These are phyloP conservation scores for Tolypocladium paradoxum DNA, from an alignment of 2,329 filamentous ascomycete species.

Conservation along the genomic window DNA sequence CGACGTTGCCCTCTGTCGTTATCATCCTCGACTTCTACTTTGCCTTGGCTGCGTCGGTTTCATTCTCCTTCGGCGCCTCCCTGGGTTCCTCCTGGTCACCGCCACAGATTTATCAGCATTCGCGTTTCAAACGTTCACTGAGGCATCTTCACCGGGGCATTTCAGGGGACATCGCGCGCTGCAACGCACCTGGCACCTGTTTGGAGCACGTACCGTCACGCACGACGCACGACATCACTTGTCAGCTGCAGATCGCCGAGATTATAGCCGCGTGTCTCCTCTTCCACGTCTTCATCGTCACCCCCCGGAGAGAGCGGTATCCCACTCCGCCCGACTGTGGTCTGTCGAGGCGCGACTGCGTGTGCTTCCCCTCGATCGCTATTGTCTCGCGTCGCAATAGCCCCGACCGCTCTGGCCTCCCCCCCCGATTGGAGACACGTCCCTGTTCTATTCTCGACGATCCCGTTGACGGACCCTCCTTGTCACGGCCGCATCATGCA, in stretches of 20 bases:
- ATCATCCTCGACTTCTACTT: not conserved
- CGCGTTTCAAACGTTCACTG: not conserved
- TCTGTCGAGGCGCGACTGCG: not conserved
- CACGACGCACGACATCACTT: too few relatives aligned
- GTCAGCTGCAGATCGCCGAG: not conserved
- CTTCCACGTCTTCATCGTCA: not conserved
- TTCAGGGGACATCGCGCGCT: not conserved
- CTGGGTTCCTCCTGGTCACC: not conserved
- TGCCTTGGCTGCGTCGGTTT: not conserved
- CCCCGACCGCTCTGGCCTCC: not conserved
- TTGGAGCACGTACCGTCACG: not conserved
- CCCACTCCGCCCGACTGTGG: not conserved
- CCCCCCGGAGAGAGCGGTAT: not conserved
- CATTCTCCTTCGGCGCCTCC: not conserved
- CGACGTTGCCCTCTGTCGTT: not conserved
- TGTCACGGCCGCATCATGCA: slow-evolving; percentile 1
- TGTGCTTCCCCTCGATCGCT: not conserved
- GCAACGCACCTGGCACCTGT: not conserved
- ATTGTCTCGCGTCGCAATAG: not conserved
- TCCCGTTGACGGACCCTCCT: not conserved
- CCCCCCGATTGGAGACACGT: not conserved
- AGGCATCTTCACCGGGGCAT: not conserved
- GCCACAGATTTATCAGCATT: not conserved
- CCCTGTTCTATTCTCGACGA: not conserved
- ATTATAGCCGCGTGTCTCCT: not conserved